Base-by-base conservation (phyloP, 2,329 filamentous ascomycete species). In the Phyllosticta paracitricarpa region DNA sequence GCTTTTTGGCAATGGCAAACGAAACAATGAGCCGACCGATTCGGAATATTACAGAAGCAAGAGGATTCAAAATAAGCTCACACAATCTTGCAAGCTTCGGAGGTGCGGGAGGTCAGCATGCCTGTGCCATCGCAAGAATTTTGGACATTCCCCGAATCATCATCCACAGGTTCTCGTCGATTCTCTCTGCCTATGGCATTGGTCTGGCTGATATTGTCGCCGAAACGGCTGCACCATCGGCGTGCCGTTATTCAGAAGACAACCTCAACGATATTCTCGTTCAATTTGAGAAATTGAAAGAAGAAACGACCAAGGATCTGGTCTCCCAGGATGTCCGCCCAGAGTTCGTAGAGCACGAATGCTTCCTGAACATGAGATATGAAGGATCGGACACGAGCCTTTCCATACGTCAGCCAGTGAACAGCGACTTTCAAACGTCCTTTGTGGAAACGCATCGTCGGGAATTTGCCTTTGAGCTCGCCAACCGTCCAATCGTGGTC, bases 211-310 rank as follows among this genome's bases (percentile, higher is more conserved):
- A 61, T 12, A 25, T 57, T 12, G 59, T 61, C 10, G 48, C 54
- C 1, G 59, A 60, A 52, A 56, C 35, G 3, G 58, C 53, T 17
- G 54, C 56, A 2, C 1, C 86, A 90, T 62, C 88, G 91, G 72
- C 81, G 84, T 22, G 88, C 91, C 87, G 7, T 51, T 84, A 61
- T 78, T 93, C 51, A 87, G 85, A 72, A 78, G 82, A 17, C 85
- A 83, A 66, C 88, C 87, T 0, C 78, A 51, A 53, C 10, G 25
- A 24, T 17, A 48, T 60, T 1, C 12, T 60, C 6, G 54, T 22
- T 3, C 51, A 55, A n/a, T 61, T 57, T 2, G 59, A 40, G 17
- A 28, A 35, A 28, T 51, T 61, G 28, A 61, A 61, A 25, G 12
- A 28, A 8, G 26, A 57, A 14, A 57, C 59, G 2, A 48, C 79